Evolutionary conservation across 139 green algal genomes (phyloP), one percentile per base, ranked within the genome.

Genomic region (Chlorella vulgaris): DNA sequence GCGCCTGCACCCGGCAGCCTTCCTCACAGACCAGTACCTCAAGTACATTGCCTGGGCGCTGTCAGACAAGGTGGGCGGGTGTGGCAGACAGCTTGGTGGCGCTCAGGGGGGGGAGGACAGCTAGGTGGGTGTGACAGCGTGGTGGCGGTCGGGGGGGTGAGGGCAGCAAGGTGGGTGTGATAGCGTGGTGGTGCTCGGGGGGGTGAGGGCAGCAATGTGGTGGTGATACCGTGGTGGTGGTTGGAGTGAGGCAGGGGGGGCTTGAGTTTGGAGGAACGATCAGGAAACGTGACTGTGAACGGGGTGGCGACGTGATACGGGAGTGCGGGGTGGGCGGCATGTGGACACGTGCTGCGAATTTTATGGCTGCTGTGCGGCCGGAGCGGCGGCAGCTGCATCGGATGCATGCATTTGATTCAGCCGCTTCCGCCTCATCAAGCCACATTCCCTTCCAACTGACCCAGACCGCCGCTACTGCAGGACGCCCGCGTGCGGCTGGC

Each of bases 41-140:
- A 98, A 99, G 87, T 99, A 99, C 91, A 75, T 99, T n/a, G 96
- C 92, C 7, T 99, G 96, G 96, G 90, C 91, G 8, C 84, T 99
- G 36, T 94, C 90, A 31, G 96, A 99, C 91, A 92, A 88, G 87
- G 88, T 90, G 60, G 22, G 80, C 35, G n/a, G n/a, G n/a, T n/a
- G n/a, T n/a, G n/a, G n/a, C n/a, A 26, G 61, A 31, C 58, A 7
- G 24, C 22, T 67, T 67, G 22, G n/a, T n/a, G n/a, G n/a, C n/a
- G n/a, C n/a, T n/a, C n/a, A n/a, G 42, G 1, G 24, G 67, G 38
- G 66, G 10, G 47, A 15, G 10, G 47, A 10, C 15, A 55, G 47
- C 13, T 55, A 15, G 47, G 47, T 10, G 47, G 13, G 47, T 55
- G 47, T 55, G 47, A 10, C 47, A 55, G 10, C 13, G 47, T 10